These are phyloP conservation scores for Syncephalastrum racemosum DNA, from an alignment of 371 early-diverging fungal species.

Conservation along the genomic window DNA sequence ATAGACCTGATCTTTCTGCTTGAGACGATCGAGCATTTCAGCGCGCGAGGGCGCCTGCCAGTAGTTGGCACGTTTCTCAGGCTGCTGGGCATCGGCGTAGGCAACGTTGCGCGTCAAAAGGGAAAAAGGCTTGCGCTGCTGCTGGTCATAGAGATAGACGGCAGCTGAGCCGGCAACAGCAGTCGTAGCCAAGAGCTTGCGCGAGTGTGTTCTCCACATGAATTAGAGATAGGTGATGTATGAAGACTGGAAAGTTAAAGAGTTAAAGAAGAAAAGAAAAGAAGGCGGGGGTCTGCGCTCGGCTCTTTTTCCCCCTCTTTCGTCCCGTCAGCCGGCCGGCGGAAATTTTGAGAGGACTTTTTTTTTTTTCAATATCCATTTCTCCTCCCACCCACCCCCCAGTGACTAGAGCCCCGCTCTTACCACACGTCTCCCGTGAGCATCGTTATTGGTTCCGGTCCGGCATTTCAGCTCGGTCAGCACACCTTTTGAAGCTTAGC, in stretches of 20 bases:
- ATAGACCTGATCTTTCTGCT: conserved; percentile 59
- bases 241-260: neutral
- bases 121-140: conserved; percentile 15
- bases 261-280: conserved; percentile 1
- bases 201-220: conserved; percentile 50
- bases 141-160: conserved; percentile 28
- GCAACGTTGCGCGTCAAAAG: conserved; percentile 34
- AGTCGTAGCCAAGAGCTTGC: conserved; percentile 34
- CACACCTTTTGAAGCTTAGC: no score
- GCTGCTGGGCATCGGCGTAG: conserved; percentile 36
- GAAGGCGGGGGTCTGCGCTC: neutral
- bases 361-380: no score
- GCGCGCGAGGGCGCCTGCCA: conserved; percentile 74
- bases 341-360: no score
- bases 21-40: conserved; percentile 70
- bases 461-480: no score
- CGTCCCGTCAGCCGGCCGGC: no score
- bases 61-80: conserved; percentile 53
- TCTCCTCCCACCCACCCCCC: no score
- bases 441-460: no score
- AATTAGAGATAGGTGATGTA: neutral
- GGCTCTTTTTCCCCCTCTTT: no score
- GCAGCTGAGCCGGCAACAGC: conserved; percentile 33
- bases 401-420: no score
- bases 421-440: no score